Evolutionary conservation across 768 basidiomycete species (phyloP).

Genomic region (Flagelloscypha sp.): DNA sequence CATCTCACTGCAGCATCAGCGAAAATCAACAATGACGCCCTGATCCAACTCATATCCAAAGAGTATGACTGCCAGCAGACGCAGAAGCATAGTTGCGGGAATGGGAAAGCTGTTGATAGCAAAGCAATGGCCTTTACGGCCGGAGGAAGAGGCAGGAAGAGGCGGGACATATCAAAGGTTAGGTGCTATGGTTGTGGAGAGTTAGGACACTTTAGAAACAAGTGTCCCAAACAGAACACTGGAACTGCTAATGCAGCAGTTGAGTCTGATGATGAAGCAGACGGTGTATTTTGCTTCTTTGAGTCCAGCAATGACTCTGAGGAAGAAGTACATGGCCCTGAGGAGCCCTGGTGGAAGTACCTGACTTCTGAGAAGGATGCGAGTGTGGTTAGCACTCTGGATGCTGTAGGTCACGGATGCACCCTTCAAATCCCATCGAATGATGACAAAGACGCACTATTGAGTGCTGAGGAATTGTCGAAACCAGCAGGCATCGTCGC

Average conservation of each 20-base stretch:
- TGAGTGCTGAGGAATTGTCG: too few relatives aligned
- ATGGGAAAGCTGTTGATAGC: constrained; percentile 8
- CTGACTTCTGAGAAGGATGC: too few relatives aligned
- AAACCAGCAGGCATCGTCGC: too few relatives aligned
- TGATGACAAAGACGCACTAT: too few relatives aligned
- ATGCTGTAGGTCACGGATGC: too few relatives aligned
- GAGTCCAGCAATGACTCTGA: too few relatives aligned
- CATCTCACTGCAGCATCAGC: constrained; percentile 1
- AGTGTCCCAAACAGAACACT: constrained; percentile 15
- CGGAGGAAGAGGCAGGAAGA: constrained; percentile 5
- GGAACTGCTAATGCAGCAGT: constrained; percentile 6
- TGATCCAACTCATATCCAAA: constrained; percentile 10
- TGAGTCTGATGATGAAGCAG: constrained; percentile 13
- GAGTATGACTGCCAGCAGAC: constrained; percentile 14
- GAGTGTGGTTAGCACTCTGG: too few relatives aligned
- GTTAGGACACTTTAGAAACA: constrained; percentile 15
- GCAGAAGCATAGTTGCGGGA: constrained; percentile 4
- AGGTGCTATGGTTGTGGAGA: constrained; percentile 22
- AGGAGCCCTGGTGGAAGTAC: too few relatives aligned
- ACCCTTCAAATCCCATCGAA: too few relatives aligned
- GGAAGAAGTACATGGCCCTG: too few relatives aligned
- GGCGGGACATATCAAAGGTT: constrained; percentile 6
- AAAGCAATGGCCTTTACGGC: constrained; percentile 13
- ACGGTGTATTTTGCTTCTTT: constrained; percentile 12
- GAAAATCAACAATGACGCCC: constrained; percentile 3